Conservation (phyloP, 139 green algal genomes). For the Raphidocelis subcapitata region DNA sequence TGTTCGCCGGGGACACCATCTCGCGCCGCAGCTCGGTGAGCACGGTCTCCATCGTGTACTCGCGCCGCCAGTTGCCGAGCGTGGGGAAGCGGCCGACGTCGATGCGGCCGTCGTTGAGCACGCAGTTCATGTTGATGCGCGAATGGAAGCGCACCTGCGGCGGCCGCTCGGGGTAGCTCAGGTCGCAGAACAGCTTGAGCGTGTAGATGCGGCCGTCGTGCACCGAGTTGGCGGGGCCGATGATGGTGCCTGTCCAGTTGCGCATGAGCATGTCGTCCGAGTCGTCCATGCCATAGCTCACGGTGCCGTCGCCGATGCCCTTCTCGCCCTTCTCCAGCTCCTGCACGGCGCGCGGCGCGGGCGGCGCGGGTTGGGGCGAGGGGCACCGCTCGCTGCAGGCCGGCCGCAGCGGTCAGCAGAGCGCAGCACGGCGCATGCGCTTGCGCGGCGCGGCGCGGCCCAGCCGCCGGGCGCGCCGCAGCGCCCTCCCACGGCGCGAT, state of each 20-base stretch:
- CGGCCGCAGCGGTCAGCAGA: too few species aligned
- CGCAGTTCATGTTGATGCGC: conserved; percentile 73
- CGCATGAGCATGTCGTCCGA: conserved; percentile 87
- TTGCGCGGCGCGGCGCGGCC: too few species aligned
- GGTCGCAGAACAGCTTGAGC: conserved; percentile 81
- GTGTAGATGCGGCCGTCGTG: conserved; percentile 95
- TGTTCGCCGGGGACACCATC: conserved; percentile 83
- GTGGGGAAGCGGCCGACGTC: conserved; percentile 74
- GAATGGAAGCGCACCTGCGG: conserved; percentile 65
- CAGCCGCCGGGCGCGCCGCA: too few species aligned
- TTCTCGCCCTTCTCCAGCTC: conserved; percentile 95
- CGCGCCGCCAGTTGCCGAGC: conserved; percentile 78
- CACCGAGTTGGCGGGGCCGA: conserved; percentile 84
- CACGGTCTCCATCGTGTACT: conserved; percentile 89
- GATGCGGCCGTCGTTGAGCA: conserved; percentile 62
- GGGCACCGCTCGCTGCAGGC: too few species aligned
- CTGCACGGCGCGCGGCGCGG: too few species aligned
- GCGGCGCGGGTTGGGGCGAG: too few species aligned
- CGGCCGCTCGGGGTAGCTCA: conserved; percentile 80
- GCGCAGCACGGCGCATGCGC: too few species aligned
- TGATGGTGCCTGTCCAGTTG: conserved; percentile 97
- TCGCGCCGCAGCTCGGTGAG: conserved; percentile 87
- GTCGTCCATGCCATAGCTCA: conserved; percentile 96
- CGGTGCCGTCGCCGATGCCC: conserved; percentile 93
- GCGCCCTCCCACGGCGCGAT: too few species aligned